Percentiles rank a stretch among this genome's conserved stretches.
Evolutionary conservation across 441 rosid species (phyloP).

Genomic region (Populus trichocarpa): DNA sequence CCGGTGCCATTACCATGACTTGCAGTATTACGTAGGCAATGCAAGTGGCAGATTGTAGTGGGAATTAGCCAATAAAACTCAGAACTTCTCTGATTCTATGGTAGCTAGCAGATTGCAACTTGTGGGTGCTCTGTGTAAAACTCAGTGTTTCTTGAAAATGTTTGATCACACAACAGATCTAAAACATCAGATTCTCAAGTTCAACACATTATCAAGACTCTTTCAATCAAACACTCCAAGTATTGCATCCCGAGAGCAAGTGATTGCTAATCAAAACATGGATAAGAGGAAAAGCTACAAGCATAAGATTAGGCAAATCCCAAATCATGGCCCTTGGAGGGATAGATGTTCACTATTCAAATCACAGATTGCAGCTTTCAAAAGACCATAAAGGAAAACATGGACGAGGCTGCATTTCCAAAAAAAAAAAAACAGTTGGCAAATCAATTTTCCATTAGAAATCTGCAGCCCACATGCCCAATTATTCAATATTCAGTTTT

Average conservation of each 20-base stretch:
- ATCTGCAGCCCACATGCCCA: neutral
- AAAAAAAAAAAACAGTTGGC: neutral
- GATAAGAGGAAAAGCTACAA: neutral
- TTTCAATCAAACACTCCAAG: neutral
- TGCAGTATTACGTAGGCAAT: neutral
- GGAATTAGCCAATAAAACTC: neutral
- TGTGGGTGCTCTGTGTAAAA: neutral
- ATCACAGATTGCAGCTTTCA: neutral
- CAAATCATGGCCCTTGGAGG: neutral
- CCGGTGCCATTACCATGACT: neutral
- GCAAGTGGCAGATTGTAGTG: neutral
- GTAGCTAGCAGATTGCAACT: neutral
- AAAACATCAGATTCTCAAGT: neutral
- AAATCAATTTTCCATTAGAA: neutral
- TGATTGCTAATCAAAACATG: neutral
- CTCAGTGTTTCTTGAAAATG: neutral
- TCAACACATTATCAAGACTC: too few relatives aligned
- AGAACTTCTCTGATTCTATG: neutral
- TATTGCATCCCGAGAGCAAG: neutral
- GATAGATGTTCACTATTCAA: neutral
- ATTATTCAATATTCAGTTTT: neutral
- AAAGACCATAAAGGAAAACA: neutral
- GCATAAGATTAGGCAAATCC: neutral
- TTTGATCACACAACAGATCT: neutral
- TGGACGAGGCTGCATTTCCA: neutral